Evolutionary conservation across 257 asterid genomes (phyloP), one percentile per base, ranked within the genome.

Genomic region (Solanum commersonii): DNA sequence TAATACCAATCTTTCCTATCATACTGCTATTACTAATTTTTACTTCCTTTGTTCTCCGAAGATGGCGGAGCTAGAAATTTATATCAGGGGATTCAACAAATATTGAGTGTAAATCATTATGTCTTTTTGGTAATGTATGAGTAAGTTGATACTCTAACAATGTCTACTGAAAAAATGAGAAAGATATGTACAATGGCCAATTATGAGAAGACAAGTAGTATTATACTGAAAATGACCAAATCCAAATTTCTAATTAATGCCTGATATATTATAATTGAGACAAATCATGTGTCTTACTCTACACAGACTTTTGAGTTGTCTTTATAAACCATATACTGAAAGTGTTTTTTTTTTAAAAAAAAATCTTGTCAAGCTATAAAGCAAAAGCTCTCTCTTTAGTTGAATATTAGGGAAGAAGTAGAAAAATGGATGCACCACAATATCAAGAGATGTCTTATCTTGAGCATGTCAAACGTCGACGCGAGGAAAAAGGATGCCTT

Each of bases 401-500:
- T 29, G 40, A 59, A 59, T 59, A 20, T 59, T 79, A 79, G 67
- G n/a, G 65, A n/a, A 65, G 16, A 20, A 83, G 44, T 4, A 37
- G 49, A 33, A 35, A 52, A 9, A 88, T 88, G 91, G 91, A 88
- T 20, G 91, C 88, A n/a, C 92, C 91, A 9, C 13, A 34, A 34
- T 31, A 67, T 25, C 88, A 90, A 37, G 52, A 79, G 85, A 81
- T 91, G 82, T 63, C 88, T 60, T 68, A 84, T 44, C 16, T 65
- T 6, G 91, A 87, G 3, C 91, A 87, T 37, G 67, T 87, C 16
- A 87, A 91, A 38, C 74, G 84, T 13, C 86, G 88, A 25, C 89
- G 70, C 10, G 87, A 76, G 86, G 89, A 87, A 31, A 90, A 89
- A 83, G 93, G 90, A 31, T 89, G 88, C 85, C 82, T 87, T 88